Percentiles rank a stretch among this genome's conserved stretches.
Evolutionary conservation across 2,329 filamentous ascomycete species (phyloP).

Genomic region (Rutstroemia sydowiana): DNA sequence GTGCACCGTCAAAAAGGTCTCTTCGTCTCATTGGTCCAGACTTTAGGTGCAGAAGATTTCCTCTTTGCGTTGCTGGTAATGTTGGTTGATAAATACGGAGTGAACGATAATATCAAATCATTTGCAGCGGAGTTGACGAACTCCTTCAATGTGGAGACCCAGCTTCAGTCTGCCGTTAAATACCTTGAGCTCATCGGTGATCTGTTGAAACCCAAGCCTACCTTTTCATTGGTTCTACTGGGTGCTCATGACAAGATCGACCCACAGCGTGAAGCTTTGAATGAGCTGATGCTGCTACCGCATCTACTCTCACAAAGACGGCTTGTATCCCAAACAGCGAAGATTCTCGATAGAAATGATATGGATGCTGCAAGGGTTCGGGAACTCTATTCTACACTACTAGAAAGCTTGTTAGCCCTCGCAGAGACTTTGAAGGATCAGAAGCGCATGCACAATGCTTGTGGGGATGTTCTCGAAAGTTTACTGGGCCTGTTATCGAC

Average conservation of each 20-base stretch:
- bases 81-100: conserved; percentile 81
- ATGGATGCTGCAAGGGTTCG: conserved; percentile 61
- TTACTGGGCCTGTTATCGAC: conserved; percentile 82
- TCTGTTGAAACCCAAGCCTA: conserved; percentile 66
- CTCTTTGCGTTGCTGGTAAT: conserved; percentile 82
- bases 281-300: conserved; percentile 50
- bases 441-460: conserved; percentile 48
- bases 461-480: conserved; percentile 66
- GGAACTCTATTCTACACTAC: conserved; percentile 59
- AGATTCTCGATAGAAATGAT: conserved; percentile 53
- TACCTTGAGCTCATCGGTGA: conserved; percentile 70
- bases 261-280: conserved; percentile 43
- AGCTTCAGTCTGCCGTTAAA: conserved; percentile 70
- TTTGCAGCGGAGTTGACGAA: conserved; percentile 70
- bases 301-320: conserved; percentile 51
- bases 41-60: conserved; percentile 79
- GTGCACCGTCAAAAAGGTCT: conserved; percentile 74
- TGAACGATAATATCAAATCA: conserved; percentile 64
- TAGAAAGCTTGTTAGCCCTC: conserved; percentile 59
- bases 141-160: conserved; percentile 65
- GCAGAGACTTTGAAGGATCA: conserved; percentile 55
- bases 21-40: conserved; percentile 78
- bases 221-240: conserved; percentile 65
- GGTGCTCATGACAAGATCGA: conserved; percentile 47
- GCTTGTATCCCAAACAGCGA: conserved; percentile 47